Evolutionary conservation across 2,329 filamentous ascomycete genomes (phyloP), one percentile per base, ranked within the genome.

Genomic region (Metarhizium guizhouense): DNA sequence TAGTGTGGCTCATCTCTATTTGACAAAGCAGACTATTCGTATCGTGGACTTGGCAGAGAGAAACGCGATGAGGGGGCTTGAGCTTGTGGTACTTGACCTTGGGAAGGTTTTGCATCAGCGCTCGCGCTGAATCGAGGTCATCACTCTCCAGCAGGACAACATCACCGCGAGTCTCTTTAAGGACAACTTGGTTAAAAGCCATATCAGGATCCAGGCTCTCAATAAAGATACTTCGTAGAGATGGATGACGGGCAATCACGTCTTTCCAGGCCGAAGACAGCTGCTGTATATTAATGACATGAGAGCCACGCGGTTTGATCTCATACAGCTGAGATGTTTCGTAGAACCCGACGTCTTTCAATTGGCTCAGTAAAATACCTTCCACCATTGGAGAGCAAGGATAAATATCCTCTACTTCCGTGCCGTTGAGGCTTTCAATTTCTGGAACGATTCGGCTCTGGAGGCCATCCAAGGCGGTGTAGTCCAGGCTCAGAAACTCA

Each of bases 311-410:
- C 1, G 53, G 43, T 0, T 63, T 45, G 36, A 65, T 14, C 56
- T 57, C 42, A 60, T 58, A 38, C 55, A 56, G n/a, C 57, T 58
- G 56, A 62, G 61, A n/a, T 52, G 56, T 51, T 59, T 62, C 10
- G 59, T 29, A 67, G 16, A 54, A 54, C 16, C 53, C 56, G 1
- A 20, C 13, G 0, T 52, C 52, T 52, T 56, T 59, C 25, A 49
- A 18, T 16, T 72, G 68, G 29, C 68, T 72, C n/a, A 73, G 56
- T 0, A 72, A 56, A 13, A 74, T 65, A 4, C 70, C 71, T 1
- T 65, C 63, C 47, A 74, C 72, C 57, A 72, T 66, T 0, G 70
- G 69, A 0, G 71, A 71, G 54, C 68, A 72, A 1, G 72, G 72
- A 20, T 70, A 74, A 0, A 72, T 64, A 20, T 71, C 69, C 29